These are phyloP conservation scores for Xylaria sp. DNA, from an alignment of 2,329 filamentous ascomycete genomes.

Conservation along the genomic window DNA sequence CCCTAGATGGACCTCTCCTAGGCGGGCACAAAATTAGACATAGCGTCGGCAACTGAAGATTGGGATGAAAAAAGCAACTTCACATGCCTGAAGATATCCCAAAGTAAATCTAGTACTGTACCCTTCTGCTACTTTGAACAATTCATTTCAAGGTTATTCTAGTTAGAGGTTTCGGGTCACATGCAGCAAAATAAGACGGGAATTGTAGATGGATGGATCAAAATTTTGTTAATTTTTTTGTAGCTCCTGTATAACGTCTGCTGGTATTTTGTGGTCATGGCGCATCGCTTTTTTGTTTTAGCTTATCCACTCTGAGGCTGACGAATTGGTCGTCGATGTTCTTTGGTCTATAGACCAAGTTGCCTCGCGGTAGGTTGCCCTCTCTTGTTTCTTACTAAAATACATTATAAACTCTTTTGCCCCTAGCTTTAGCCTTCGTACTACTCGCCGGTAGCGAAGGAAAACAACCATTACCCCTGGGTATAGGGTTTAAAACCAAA, in stretches of 20 bases:
- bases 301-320: constrained; percentile 22
- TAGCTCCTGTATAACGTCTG: constrained; percentile 45
- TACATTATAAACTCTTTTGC: constrained; percentile 45
- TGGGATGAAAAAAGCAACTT: too few species aligned
- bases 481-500: constrained; percentile 42
- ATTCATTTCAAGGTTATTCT: too few species aligned
- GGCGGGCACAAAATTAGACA: neutral
- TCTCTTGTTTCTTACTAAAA: constrained; percentile 45
- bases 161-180: too few species aligned
- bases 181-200: neutral
- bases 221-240: constrained; percentile 45
- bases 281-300: constrained; percentile 38
- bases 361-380: constrained; percentile 45
- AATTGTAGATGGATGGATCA: neutral
- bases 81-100: too few species aligned
- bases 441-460: constrained; percentile 42
- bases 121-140: too few species aligned
- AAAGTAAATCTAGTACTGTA: too few species aligned
- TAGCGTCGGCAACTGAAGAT: too few species aligned
- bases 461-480: constrained; percentile 41
- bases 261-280: constrained; percentile 45
- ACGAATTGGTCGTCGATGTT: constrained; percentile 26
- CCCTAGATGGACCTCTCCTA: too few species aligned
- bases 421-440: constrained; percentile 18
- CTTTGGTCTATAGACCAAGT: constrained; percentile 27